Percentiles rank a stretch among this genome's conserved stretches.
Conservation (phyloP, 2,329 filamentous ascomycete genomes). For the Colletotrichum somersetense region DNA sequence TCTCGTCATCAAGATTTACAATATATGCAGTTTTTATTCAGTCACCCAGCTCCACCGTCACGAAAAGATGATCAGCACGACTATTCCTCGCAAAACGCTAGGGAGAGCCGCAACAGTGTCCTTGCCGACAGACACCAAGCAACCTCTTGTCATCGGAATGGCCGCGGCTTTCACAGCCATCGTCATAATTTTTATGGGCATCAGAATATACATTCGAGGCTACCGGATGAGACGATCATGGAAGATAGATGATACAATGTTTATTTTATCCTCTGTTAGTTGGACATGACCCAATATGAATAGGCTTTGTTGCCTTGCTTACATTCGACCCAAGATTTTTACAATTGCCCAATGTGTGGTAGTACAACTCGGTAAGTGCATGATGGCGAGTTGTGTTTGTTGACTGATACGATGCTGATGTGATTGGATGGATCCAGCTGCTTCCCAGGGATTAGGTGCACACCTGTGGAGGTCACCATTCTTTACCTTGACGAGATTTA, state of each 20-base stretch:
- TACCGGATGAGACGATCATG: constrained; percentile 44
- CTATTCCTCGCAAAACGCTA: background rate
- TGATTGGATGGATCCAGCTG: background rate
- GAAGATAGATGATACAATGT: constrained; percentile 45
- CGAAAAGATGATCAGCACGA: background rate
- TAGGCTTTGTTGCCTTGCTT: background rate
- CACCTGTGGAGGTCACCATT: background rate
- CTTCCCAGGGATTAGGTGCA: background rate
- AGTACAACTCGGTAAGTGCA: background rate
- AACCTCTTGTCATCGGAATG: background rate
- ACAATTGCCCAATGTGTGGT: background rate
- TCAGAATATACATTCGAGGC: constrained; percentile 43
- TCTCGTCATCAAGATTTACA: too few species aligned
- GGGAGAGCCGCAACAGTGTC: background rate
- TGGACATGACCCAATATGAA: background rate
- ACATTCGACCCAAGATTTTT: background rate
- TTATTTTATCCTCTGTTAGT: constrained; percentile 11
- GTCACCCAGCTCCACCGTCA: too few species aligned
- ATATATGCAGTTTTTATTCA: too few species aligned
- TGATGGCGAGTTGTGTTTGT: too few species aligned
- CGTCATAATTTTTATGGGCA: background rate
- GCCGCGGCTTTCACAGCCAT: background rate
- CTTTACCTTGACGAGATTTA: accelerated
- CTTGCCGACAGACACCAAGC: background rate
- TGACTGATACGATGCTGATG: background rate